Evolutionary conservation across 2,329 filamentous ascomycete genomes (phyloP).

Genomic region (Penicillium thymicola): DNA sequence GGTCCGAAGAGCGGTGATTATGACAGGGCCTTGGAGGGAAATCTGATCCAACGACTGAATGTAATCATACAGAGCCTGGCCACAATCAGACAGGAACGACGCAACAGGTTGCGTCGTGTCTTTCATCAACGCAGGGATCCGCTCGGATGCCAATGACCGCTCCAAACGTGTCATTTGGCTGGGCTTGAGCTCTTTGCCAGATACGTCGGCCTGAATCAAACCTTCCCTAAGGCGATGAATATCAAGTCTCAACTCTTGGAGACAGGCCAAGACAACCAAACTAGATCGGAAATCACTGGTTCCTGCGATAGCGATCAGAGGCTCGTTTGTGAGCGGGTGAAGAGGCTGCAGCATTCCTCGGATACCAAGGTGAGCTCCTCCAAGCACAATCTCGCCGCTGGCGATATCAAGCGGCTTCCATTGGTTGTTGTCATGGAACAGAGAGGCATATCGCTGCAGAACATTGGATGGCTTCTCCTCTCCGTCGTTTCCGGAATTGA

Average conservation of each 20-base stretch:
- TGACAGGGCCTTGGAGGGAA: constrained; percentile 24
- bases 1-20: constrained; percentile 27
- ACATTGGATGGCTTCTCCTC: constrained; percentile 17
- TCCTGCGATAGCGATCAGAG: constrained; percentile 30
- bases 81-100: constrained; percentile 38
- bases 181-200: constrained; percentile 36
- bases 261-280: constrained; percentile 30
- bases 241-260: constrained; percentile 39
- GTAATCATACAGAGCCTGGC: constrained; percentile 35
- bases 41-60: constrained; percentile 31
- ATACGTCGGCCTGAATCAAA: constrained; percentile 32
- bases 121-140: constrained; percentile 42
- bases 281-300: constrained; percentile 20
- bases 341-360: constrained; percentile 32
- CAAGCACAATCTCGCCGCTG: constrained; percentile 22
- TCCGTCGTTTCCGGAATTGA: constrained; percentile 6
- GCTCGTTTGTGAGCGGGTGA: constrained; percentile 42
- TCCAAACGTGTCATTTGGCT: constrained; percentile 43
- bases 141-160: constrained; percentile 40
- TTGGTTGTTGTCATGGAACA: constrained; percentile 30
- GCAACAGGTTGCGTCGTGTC: constrained; percentile 42
- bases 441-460: constrained; percentile 32
- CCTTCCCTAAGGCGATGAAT: constrained; percentile 35
- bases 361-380: constrained; percentile 26
- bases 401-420: constrained; percentile 29